Evolutionary conservation across 257 asterid genomes (phyloP).

Genomic region (Lithospermum erythrorhizon): DNA sequence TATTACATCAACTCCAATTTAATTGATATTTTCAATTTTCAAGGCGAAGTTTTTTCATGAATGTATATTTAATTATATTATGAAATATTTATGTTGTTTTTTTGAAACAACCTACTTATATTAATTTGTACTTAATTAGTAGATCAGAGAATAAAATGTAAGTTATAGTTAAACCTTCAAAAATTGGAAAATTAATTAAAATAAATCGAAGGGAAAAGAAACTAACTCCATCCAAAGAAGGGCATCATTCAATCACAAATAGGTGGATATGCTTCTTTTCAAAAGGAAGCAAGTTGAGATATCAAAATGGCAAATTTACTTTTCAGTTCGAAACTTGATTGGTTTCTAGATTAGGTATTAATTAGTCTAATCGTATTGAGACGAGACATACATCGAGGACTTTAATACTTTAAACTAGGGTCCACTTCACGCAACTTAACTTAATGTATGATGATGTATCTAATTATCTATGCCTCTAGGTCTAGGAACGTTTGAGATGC

Average conservation of each 20-base stretch:
- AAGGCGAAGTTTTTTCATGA: too few relatives aligned
- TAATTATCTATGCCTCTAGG: constrained; percentile 1
- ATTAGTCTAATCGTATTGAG: constrained; percentile 2
- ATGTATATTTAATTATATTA: too few relatives aligned
- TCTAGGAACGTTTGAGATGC: neutral
- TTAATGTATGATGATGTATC: too few relatives aligned
- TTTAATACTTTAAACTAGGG: constrained; percentile 6
- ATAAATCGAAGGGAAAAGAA: neutral
- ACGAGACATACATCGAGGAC: constrained; percentile 4
- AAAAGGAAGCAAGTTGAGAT: constrained; percentile 15
- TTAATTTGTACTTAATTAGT: too few relatives aligned
- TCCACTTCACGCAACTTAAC: constrained; percentile 16
- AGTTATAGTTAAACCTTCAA: too few relatives aligned
- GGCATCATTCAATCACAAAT: constrained; percentile 9
- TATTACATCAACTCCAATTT: too few relatives aligned
- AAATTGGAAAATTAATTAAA: neutral
- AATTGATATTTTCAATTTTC: too few relatives aligned
- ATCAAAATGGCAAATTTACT: constrained; percentile 8
- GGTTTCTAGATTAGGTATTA: constrained; percentile 19
- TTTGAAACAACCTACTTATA: too few relatives aligned
- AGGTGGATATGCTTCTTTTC: constrained; percentile 30
- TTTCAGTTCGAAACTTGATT: constrained; percentile 9
- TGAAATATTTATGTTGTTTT: too few relatives aligned
- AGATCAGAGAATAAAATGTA: too few relatives aligned
- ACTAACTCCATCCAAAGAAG: constrained; percentile 6